A percentile compares a stretch with the other conserved stretches of the same genome.
These are phyloP conservation scores for Chalaropsis thielavioides DNA, from an alignment of 2,329 filamentous ascomycete species.

Conservation along the genomic window DNA sequence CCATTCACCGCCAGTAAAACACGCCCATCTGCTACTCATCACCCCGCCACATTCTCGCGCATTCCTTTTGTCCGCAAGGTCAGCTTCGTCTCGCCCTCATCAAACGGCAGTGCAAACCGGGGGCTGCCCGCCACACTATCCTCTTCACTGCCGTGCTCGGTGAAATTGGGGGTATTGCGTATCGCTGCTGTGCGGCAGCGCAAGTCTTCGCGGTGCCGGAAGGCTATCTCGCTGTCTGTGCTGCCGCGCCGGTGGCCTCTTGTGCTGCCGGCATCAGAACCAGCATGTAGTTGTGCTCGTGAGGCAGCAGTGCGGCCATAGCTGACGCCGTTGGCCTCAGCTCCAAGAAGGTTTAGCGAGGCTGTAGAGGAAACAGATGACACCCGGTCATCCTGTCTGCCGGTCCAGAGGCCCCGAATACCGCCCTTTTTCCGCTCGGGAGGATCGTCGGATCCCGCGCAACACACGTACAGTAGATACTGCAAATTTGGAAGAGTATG, in stretches of 20 bases:
- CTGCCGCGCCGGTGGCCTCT: conserved; percentile 27
- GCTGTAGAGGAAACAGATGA: background rate
- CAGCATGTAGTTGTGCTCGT: background rate
- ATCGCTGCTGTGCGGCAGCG: conserved; percentile 24
- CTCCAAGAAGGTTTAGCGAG: background rate
- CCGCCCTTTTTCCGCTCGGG: conserved; percentile 48
- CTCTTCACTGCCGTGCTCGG: conserved; percentile 17
- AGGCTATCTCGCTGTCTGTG: conserved; percentile 29
- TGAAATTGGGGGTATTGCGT: conserved; percentile 17
- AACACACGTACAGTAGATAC: conserved; percentile 79
- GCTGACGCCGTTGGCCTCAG: background rate
- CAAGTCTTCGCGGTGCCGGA: conserved; percentile 31
- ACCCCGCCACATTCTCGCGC: conserved; percentile 27
- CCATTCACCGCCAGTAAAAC: background rate
- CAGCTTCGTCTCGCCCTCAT: conserved; percentile 32
- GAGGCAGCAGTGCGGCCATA: background rate
- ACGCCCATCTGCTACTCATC: background rate
- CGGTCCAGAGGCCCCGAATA: conserved; percentile 42
- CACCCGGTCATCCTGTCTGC: conserved; percentile 19
- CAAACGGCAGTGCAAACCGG: conserved; percentile 32
- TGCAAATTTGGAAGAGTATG: conserved; percentile 90
- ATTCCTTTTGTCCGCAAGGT: conserved; percentile 43
- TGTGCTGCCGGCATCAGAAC: conserved; percentile 18
- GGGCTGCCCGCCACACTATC: conserved; percentile 14
- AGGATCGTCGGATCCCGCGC: conserved; percentile 54